A percentile compares a stretch with the other conserved stretches of the same genome.
These are phyloP conservation scores for Plasmodium knowlesi DNA, from an alignment of 169 alveolate species.

Conservation along the genomic window DNA sequence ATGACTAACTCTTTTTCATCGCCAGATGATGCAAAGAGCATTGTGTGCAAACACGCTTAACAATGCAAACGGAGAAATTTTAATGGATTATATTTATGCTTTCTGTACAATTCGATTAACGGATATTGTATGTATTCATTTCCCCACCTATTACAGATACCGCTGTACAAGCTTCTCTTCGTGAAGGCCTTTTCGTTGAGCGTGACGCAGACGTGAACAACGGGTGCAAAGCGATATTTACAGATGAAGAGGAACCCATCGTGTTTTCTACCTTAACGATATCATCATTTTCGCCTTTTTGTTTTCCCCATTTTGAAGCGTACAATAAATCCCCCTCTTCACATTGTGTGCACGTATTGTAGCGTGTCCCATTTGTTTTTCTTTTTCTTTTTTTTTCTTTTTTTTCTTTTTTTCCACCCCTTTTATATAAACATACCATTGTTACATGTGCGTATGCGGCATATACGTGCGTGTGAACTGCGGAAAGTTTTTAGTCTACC, in stretches of 20 bases:
- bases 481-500: constrained; percentile 6
- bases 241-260: not conserved
- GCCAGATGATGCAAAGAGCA: not conserved
- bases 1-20: not conserved
- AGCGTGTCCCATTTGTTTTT: not conserved
- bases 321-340: not conserved
- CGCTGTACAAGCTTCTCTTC: constrained; percentile 61
- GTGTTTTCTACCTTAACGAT: not conserved
- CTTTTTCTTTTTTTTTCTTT: not conserved
- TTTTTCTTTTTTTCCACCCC: not conserved
- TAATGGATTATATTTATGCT: not conserved
- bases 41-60: not conserved
- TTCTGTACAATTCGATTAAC: not conserved
- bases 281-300: not conserved
- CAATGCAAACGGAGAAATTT: not conserved
- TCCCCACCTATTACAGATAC: constrained; percentile 29
- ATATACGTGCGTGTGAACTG: not conserved
- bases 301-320: not conserved
- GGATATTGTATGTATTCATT: not conserved
- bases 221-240: not conserved
- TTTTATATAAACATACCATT: not conserved
- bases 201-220: constrained; percentile 37
- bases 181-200: constrained; percentile 66
- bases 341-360: not conserved
- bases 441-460: not conserved